Evolutionary conservation across 2,329 filamentous ascomycete species (phyloP), one percentile per base, ranked within the genome.

Genomic region (Bimuria novae-zelandiae): DNA sequence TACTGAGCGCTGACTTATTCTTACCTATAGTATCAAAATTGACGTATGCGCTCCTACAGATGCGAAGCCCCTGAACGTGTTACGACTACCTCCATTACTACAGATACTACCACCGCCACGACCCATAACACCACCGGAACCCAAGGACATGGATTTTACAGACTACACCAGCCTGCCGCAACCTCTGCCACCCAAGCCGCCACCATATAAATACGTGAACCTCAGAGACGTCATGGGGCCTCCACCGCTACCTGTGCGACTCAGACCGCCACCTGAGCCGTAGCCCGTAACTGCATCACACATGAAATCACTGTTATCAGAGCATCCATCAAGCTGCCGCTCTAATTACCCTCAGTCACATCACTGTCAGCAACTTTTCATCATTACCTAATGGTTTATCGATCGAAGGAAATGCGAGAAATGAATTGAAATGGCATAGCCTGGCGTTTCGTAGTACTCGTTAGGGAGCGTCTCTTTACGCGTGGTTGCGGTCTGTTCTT

Each of bases 1-100:
- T 75, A 74, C 53, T 74, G 70, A 60, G 54, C 37, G 10, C 27
- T 23, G 35, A 37, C 12, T 11, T 46, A 30, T 23, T 30, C 6
- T 25, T 35, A 3, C n/a, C 17, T 46, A 30, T 19, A 7, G 7
- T 6, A 16, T 19, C 11, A 7, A 14, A 17, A 8, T 36, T 35
- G 19, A 17, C 43, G 35, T 11, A 46, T 35, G 43, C 12, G 30
- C n/a, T 11, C 3, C 11, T n/a, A 14, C 4, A 10, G 11, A 40
- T 10, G 19, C 7, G 19, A 33, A 33, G 11, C 30, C 30, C 30
- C 30, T 11, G 30, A n/a, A 33, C n/a, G 4, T 33, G 10, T 3
- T 33, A n/a, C 30, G 4, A 33, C 30, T n/a, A n/a, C 30, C 30
- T 33, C 30, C 30, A 33, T 12, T 4, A 12, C 30, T n/a, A n/a